These are phyloP conservation scores for Pythium myriotylum DNA, from an alignment of 352 stramenopile genomes.

Conservation along the genomic window DNA sequence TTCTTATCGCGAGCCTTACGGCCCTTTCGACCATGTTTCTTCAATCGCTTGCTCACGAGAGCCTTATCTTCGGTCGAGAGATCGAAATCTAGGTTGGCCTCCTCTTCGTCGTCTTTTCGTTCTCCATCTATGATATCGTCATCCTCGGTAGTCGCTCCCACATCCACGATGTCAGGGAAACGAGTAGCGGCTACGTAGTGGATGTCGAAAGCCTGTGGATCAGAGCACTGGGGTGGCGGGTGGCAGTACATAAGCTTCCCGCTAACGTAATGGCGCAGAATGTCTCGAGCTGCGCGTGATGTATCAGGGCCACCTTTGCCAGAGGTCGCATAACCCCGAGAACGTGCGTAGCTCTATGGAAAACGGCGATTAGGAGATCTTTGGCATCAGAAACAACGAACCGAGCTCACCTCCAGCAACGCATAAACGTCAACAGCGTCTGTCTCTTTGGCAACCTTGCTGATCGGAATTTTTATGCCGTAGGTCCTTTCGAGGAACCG, in stretches of 20 bases:
- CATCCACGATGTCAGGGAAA: slow-evolving; percentile 52
- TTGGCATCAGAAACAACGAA: not conserved
- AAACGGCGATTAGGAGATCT: not conserved
- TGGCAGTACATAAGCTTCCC: slow-evolving; percentile 98
- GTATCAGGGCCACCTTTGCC: slow-evolving; percentile 95
- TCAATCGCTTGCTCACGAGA: slow-evolving; percentile 77
- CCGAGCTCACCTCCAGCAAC: slow-evolving; percentile 32
- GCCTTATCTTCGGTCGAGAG: slow-evolving; percentile 70
- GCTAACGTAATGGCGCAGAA: slow-evolving; percentile 98
- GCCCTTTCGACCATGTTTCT: slow-evolving; percentile 96
- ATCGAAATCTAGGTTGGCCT: slow-evolving; percentile 69
- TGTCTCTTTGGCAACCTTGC: slow-evolving; percentile 69
- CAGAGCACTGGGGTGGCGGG: slow-evolving; percentile 78
- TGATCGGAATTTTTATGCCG: slow-evolving; percentile 91
- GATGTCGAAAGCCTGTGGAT: slow-evolving; percentile 74
- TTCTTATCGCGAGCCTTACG: slow-evolving; percentile 96
- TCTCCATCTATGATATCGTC: slow-evolving; percentile 20
- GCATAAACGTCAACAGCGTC: slow-evolving; percentile 81
- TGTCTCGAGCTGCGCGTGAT: slow-evolving; percentile 92
- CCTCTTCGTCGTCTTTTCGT: slow-evolving; percentile 25
- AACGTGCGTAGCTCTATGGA: slow-evolving; percentile 72
- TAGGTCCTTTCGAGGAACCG: slow-evolving; percentile 97
- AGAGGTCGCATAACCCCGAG: slow-evolving; percentile 92
- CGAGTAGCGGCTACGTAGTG: slow-evolving; percentile 57
- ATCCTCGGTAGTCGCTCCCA: slow-evolving; percentile 15